A percentile compares a stretch with the other conserved stretches of the same genome.
Conservation (phyloP, 2,329 filamentous ascomycete genomes). For the Fusarium drepaniforme region DNA sequence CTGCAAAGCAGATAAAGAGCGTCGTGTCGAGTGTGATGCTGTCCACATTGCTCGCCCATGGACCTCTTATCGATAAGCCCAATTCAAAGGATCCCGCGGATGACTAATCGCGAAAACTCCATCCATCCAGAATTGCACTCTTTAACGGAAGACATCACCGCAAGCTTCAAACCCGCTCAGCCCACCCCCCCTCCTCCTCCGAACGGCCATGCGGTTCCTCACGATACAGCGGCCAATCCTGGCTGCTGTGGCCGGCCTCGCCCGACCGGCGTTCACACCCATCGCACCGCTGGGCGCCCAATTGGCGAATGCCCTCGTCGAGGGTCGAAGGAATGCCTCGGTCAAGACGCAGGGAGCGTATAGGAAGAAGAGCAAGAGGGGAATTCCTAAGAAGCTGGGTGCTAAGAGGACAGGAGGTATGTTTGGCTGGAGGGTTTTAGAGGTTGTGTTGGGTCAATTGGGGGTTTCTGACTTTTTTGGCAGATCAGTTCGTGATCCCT, state of each 20-base stretch:
- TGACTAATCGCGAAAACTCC: slow-evolving; percentile 48
- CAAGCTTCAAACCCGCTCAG: slow-evolving; percentile 43
- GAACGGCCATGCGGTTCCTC: slow-evolving; percentile 58
- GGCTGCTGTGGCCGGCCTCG: slow-evolving; percentile 53
- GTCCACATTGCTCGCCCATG: slow-evolving; percentile 35
- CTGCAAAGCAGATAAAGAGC: not conserved
- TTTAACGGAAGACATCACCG: slow-evolving; percentile 20
- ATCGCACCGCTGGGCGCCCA: slow-evolving; percentile 41
- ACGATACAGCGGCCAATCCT: slow-evolving; percentile 60
- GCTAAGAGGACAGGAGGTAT: slow-evolving; percentile 92
- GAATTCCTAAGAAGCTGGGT: slow-evolving; percentile 84
- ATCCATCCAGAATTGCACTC: slow-evolving; percentile 33
- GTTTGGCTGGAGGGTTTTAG: slow-evolving; percentile 44
- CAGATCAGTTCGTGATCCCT: slow-evolving; percentile 92
- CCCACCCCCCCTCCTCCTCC: slow-evolving; percentile 49
- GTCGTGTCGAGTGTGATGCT: slow-evolving; percentile 27
- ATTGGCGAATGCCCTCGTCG: slow-evolving; percentile 56
- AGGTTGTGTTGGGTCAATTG: not conserved
- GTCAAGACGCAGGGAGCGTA: slow-evolving; percentile 76
- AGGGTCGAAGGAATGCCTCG: slow-evolving; percentile 66
- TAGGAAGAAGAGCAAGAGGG: slow-evolving; percentile 72
- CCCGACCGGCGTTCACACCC: slow-evolving; percentile 40
- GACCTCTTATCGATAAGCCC: slow-evolving; percentile 44
- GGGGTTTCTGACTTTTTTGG: slow-evolving; percentile 25
- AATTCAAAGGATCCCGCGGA: not conserved